phyloP scores from a whole-genome alignment of 805 yeast genomes.

The Naumovozyma baii region DNA sequence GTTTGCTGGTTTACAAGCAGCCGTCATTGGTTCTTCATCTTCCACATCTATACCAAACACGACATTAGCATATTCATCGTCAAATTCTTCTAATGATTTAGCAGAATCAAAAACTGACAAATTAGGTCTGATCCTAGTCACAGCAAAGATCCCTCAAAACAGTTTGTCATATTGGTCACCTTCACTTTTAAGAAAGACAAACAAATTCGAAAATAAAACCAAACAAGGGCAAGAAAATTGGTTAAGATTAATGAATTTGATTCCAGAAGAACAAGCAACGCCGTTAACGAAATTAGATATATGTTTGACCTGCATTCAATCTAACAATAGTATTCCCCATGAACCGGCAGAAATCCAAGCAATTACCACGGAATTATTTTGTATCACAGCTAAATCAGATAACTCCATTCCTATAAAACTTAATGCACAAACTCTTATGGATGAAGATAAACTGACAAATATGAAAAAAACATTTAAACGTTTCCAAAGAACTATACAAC shows the following conservation, averaged over 20 bases:
- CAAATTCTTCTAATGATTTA: neutral
- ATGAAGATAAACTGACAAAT: slow-evolving; percentile 12
- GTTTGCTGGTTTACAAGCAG: slow-evolving; percentile 4
- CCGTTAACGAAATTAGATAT: slow-evolving; percentile 20
- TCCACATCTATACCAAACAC: slow-evolving; percentile 1
- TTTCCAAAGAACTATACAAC: slow-evolving; percentile 3
- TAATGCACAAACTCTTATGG: slow-evolving; percentile 24
- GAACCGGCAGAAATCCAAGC: slow-evolving; percentile 24
- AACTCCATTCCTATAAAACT: slow-evolving; percentile 33
- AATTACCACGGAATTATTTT: slow-evolving; percentile 22
- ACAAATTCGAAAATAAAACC: slow-evolving; percentile 23
- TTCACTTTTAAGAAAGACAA: slow-evolving; percentile 26
- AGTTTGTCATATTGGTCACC: slow-evolving; percentile 31
- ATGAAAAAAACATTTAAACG: slow-evolving; percentile 16
- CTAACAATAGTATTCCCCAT: slow-evolving; percentile 15
- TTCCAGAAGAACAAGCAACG: slow-evolving; percentile 21
- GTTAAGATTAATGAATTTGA: slow-evolving; percentile 14
- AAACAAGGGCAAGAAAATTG: slow-evolving; percentile 26
- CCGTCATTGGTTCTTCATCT: neutral
- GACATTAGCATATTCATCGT: neutral
- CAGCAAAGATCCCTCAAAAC: slow-evolving; percentile 23
- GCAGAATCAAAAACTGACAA: slow-evolving; percentile 5
- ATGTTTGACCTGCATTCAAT: slow-evolving; percentile 23
- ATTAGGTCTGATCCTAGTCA: slow-evolving; percentile 23
- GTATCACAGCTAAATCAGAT: slow-evolving; percentile 27